phyloP scores from a whole-genome alignment of 2,329 filamentous ascomycete species.

The Ascochyta viciae-villosae region DNA sequence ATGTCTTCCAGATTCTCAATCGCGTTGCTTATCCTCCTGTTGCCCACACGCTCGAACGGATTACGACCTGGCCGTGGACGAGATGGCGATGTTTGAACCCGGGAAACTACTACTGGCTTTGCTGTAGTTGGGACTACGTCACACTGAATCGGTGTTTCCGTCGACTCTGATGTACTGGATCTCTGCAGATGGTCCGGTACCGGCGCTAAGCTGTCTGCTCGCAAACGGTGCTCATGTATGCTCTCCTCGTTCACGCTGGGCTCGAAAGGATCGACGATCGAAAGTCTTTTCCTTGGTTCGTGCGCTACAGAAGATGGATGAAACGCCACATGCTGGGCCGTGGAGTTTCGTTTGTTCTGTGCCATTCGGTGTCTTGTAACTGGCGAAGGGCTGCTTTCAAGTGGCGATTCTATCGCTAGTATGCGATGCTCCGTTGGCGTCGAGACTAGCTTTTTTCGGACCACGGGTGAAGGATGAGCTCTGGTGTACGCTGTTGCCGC shows the following conservation, averaged over 20 bases:
- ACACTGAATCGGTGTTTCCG: slow-evolving; percentile 11
- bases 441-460: slow-evolving; percentile 16
- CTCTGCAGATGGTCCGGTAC: slow-evolving; percentile 35
- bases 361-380: slow-evolving; percentile 24
- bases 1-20: slow-evolving; percentile 53
- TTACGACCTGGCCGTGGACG: slow-evolving; percentile 28
- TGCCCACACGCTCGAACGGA: slow-evolving; percentile 27
- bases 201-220: slow-evolving; percentile 30
- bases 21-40: slow-evolving; percentile 37
- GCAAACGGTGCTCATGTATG: slow-evolving; percentile 11
- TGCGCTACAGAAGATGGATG: slow-evolving; percentile 10
- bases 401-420: slow-evolving; percentile 12
- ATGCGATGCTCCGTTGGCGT: slow-evolving; percentile 10
- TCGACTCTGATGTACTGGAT: slow-evolving; percentile 26
- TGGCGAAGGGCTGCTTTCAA: slow-evolving; percentile 26
- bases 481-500: not conserved
- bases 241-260: slow-evolving; percentile 8
- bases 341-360: slow-evolving; percentile 18
- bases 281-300: slow-evolving; percentile 23
- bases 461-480: not conserved
- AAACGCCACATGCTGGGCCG: slow-evolving; percentile 4
- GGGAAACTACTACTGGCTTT: slow-evolving; percentile 22
- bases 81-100: slow-evolving; percentile 30
- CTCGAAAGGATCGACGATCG: slow-evolving; percentile 18
- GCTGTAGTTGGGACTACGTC: slow-evolving; percentile 13